phyloP scores from a whole-genome alignment of 331 rosid genomes.

The Acacia pycnantha region DNA sequence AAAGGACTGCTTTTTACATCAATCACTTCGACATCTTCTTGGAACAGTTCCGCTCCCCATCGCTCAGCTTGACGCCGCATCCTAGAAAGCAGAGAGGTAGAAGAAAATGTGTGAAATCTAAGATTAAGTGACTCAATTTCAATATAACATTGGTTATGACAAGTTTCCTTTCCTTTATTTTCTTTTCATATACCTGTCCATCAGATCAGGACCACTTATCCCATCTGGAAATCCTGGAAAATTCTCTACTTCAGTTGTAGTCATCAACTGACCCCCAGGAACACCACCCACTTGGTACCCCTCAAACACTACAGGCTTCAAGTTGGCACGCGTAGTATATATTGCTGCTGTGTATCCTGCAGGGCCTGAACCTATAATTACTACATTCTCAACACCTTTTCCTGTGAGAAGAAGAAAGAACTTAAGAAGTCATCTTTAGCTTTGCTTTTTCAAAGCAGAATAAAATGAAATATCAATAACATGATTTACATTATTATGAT shows the following conservation, averaged over 20 bases:
- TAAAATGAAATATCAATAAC: not conserved
- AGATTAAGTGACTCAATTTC: conserved; percentile 4
- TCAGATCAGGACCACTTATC: conserved; percentile 90
- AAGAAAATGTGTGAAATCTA: conserved; percentile 35
- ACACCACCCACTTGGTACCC: conserved; percentile 91
- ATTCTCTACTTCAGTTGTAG: conserved; percentile 95
- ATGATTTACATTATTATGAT: not conserved
- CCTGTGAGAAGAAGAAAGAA: conserved; percentile 38
- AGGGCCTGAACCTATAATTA: conserved; percentile 89
- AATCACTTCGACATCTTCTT: conserved; percentile 71
- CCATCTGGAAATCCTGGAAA: conserved; percentile 98
- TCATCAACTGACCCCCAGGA: conserved; percentile 98
- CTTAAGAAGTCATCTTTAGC: not conserved
- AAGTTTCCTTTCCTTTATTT: not conserved
- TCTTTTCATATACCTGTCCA: conserved; percentile 70
- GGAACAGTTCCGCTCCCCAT: conserved; percentile 74
- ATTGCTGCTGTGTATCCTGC: conserved; percentile 96
- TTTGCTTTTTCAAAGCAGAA: not conserved
- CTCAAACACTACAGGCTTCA: conserved; percentile 90
- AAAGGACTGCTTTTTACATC: conserved; percentile 58
- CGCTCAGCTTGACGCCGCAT: conserved; percentile 82
- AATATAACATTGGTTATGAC: conserved; percentile 1
- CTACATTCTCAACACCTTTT: conserved; percentile 71
- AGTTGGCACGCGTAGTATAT: conserved; percentile 88
- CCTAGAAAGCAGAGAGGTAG: conserved; percentile 45